Base-by-base conservation (phyloP, 169 alveolate genomes). In the Perkinsus chesapeaki region DNA sequence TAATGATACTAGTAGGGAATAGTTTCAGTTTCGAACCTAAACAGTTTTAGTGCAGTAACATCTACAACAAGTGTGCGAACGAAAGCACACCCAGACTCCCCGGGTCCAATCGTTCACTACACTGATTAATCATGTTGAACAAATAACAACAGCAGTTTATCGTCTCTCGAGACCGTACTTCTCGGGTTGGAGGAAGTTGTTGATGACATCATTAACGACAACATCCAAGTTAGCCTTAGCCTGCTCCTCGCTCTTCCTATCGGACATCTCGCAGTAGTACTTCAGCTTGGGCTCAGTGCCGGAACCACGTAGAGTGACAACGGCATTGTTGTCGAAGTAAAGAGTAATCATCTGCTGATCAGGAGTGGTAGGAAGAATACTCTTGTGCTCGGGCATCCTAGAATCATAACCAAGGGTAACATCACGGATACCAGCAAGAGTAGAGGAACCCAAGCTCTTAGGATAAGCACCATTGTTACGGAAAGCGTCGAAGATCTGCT, bases 231-330 rank as follows among this genome's bases (percentile, higher is more conserved):
- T 94, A 3, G 73, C 94, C 90, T 72, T 92, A 34, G 95, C 96
- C 60, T 94, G 93, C 39, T 95, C 96, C 48, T 93, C 94, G n/a
- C 93, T 92, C 39, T 92, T 91, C 92, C 96, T 93, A 16, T 60
- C 82, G 39, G 95, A 73, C 39, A 95, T 94, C 92, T 96, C 97
- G 47, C 95, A 93, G 93, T 96, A 96, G 95, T 96, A 96, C 93
- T 96, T 96, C 39, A 96, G 93, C 92, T 96, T 96, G 60, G 98
- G 98, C 91, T 96, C 98, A n/a, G 98, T 96, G 90, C 98, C 98
- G 91, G 96, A 94, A 73, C 96, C 96, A 10, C 98, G 93, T 27
- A 96, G 92, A 10, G 97, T 94, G 43, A 96, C 93, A 27, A 93
- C 93, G 38, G 96, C 97, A 39, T 96, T 95, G 91, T 94, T 96